Conservation (phyloP, 164 flowering plant species). For the Santalum album region DNA sequence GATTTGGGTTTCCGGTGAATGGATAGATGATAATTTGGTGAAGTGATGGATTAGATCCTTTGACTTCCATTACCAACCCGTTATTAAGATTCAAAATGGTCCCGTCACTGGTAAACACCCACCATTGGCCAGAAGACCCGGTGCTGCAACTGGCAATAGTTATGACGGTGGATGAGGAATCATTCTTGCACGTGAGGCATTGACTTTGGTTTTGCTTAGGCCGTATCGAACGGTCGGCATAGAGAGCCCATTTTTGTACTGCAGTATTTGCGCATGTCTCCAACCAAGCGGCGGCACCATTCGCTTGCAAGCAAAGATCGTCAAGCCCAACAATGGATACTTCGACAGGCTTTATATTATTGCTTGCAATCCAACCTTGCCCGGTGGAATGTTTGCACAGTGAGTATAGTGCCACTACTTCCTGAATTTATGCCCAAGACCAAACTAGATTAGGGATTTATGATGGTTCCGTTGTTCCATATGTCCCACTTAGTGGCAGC, state of each 20-base stretch:
- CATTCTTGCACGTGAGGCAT: neutral
- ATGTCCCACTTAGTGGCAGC: neutral
- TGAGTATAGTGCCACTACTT: neutral
- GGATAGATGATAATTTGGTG: too few species aligned
- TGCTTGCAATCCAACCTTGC: neutral
- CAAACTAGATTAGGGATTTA: neutral
- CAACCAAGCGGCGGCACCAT: neutral
- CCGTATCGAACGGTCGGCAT: neutral
- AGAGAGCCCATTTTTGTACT: neutral
- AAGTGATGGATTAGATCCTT: too few species aligned
- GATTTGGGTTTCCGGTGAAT: too few species aligned
- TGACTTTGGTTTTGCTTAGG: neutral
- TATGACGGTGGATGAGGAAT: neutral
- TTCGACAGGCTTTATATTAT: neutral
- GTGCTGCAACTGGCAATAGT: too few species aligned
- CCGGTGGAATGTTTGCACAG: neutral
- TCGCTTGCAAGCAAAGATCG: neutral
- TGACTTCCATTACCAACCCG: too few species aligned
- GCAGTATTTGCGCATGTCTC: neutral
- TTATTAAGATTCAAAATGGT: too few species aligned
- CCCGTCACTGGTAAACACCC: too few species aligned
- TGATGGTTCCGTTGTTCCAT: neutral
- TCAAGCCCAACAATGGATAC: neutral
- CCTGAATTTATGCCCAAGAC: neutral
- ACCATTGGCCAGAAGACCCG: too few species aligned